These are phyloP conservation scores for Adansonia rubrostipa DNA, from an alignment of 441 rosid species.

Conservation along the genomic window DNA sequence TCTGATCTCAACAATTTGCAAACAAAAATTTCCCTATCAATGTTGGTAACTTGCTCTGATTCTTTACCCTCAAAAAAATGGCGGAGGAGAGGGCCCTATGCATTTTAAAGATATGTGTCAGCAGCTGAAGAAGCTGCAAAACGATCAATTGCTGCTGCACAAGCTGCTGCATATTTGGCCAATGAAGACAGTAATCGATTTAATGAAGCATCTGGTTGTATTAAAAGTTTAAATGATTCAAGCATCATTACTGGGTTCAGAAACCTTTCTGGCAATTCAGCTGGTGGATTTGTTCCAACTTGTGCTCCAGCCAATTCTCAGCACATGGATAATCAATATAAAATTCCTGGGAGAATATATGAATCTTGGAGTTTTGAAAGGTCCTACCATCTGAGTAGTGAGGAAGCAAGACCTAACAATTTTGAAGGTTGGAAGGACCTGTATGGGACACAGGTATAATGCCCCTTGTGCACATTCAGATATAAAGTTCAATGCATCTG, in stretches of 20 bases:
- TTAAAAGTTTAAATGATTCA: not conserved
- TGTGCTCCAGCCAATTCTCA: conserved; percentile 22
- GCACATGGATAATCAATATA: conserved; percentile 25
- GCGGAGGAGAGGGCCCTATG: conserved; percentile 34
- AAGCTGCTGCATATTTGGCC: conserved; percentile 76
- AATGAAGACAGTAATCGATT: conserved; percentile 44
- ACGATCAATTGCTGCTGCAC: conserved; percentile 86
- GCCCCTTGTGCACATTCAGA: conserved; percentile 36
- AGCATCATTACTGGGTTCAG: no score
- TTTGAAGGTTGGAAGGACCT: conserved; percentile 36
- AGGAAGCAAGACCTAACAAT: conserved; percentile 29
- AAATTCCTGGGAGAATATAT: not conserved
- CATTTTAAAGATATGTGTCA: conserved; percentile 58
- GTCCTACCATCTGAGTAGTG: conserved; percentile 16
- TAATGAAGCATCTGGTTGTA: conserved; percentile 27
- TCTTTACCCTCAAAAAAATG: conserved; percentile 29
- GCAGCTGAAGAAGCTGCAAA: conserved; percentile 85
- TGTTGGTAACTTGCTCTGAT: conserved; percentile 22
- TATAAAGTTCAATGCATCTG: conserved; percentile 53
- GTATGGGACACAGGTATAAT: conserved; percentile 67
- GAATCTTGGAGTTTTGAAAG: not conserved
- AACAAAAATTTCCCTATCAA: not conserved
- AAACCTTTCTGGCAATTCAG: conserved; percentile 23
- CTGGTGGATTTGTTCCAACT: not conserved
- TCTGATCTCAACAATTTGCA: not conserved